These are phyloP conservation scores for Spizellomyces sp. DNA, from an alignment of 192 early-diverging fungal genomes.

Conservation along the genomic window DNA sequence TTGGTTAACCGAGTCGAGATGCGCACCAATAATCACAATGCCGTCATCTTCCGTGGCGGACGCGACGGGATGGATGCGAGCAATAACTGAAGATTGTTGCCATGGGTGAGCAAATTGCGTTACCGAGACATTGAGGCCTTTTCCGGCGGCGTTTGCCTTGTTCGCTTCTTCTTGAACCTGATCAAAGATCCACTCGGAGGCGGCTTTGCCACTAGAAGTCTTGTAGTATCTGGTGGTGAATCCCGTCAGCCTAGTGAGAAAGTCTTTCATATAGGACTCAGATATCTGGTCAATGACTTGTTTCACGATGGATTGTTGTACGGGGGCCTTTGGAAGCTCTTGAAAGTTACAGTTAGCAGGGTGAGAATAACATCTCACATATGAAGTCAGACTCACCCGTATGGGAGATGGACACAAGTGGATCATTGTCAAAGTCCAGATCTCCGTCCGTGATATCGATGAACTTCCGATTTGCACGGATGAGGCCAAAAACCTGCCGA, in stretches of 20 bases:
- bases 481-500: conserved; percentile 64
- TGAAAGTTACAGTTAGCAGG: not conserved
- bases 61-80: conserved; percentile 69
- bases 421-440: not conserved
- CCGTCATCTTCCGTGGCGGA: not conserved
- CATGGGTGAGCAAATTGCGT: conserved; percentile 79
- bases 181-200: conserved; percentile 44
- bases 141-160: conserved; percentile 12
- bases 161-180: conserved; percentile 35
- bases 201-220: conserved; percentile 46
- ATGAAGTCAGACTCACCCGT: not conserved
- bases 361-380: not conserved
- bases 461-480: conserved; percentile 67
- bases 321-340: conserved; percentile 54
- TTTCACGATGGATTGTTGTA: conserved; percentile 62
- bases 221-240: conserved; percentile 92
- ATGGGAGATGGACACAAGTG: not conserved
- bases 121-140: conserved; percentile 52
- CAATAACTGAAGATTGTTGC: conserved; percentile 82
- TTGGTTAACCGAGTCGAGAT: conserved; percentile 81
- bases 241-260: conserved; percentile 73
- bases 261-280: conserved; percentile 65
- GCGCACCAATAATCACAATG: conserved; percentile 80
- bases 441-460: conserved; percentile 88
- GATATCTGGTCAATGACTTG: conserved; percentile 64